Conservation (phyloP, 2,329 filamentous ascomycete genomes). For the Chlorencoelia australis region DNA sequence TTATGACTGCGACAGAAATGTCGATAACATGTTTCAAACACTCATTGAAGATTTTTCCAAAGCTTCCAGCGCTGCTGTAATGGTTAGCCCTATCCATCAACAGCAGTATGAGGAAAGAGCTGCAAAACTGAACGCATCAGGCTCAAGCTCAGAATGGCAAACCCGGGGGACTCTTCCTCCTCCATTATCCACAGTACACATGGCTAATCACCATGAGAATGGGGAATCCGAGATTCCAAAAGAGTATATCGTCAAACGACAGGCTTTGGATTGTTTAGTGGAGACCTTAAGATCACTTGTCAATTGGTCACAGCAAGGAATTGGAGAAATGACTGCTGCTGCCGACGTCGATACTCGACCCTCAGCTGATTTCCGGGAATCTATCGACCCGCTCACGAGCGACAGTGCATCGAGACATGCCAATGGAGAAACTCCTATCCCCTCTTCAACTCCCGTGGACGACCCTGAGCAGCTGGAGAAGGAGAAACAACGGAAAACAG, state of each 20-base stretch:
- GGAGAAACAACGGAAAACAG: constrained; percentile 88
- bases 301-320: constrained; percentile 69
- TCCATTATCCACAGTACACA: constrained; percentile 51
- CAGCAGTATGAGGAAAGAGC: constrained; percentile 78
- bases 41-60: constrained; percentile 90
- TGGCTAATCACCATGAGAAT: constrained; percentile 39
- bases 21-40: constrained; percentile 95
- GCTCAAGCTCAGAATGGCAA: constrained; percentile 68
- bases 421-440: constrained; percentile 40
- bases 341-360: constrained; percentile 41
- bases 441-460: constrained; percentile 66
- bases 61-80: constrained; percentile 69
- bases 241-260: constrained; percentile 85
- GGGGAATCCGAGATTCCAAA: constrained; percentile 64
- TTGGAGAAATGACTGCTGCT: constrained; percentile 49
- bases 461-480: constrained; percentile 92
- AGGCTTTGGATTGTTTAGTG: constrained; percentile 79
- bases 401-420: constrained; percentile 53
- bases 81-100: constrained; percentile 67
- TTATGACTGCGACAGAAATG: constrained; percentile 90
- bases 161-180: constrained; percentile 77
- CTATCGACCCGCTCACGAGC: constrained; percentile 61
- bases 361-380: constrained; percentile 54
- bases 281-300: constrained; percentile 83
- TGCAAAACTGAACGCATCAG: constrained; percentile 38